These are phyloP conservation scores for Fusarium nodosum DNA, from an alignment of 2,329 filamentous ascomycete genomes.

Conservation along the genomic window DNA sequence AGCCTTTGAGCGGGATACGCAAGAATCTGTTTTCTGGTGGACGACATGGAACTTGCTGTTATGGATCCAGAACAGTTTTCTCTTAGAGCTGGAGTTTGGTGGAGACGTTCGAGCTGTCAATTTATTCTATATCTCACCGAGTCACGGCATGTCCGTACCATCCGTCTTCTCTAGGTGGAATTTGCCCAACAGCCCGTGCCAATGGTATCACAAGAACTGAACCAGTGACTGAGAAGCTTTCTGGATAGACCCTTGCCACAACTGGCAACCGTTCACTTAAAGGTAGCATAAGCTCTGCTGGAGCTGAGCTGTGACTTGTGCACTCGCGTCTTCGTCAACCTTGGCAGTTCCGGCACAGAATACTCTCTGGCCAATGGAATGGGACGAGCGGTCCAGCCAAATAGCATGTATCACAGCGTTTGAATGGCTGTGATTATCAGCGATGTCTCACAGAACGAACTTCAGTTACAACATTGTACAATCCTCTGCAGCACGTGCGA, in stretches of 20 bases:
- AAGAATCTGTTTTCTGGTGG: background rate
- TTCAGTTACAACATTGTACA: conserved; percentile 33
- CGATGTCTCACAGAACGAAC: conserved; percentile 37
- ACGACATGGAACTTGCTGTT: background rate
- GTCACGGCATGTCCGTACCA: conserved; percentile 17
- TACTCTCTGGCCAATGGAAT: conserved; percentile 7
- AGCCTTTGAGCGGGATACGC: background rate
- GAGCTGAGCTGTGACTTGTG: conserved; percentile 1
- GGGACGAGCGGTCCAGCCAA: conserved; percentile 1
- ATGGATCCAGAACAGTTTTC: background rate
- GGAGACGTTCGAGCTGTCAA: conserved; percentile 12
- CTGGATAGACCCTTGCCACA: background rate
- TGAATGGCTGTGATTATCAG: conserved; percentile 24
- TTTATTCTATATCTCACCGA: conserved; percentile 7
- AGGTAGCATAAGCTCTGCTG: background rate
- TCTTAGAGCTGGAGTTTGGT: conserved; percentile 9
- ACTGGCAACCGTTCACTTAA: background rate
- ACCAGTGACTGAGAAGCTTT: conserved; percentile 1
- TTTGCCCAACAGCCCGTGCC: background rate
- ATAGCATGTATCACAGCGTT: conserved; percentile 39
- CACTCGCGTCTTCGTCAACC: background rate
- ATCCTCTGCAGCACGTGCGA: conserved; percentile 35
- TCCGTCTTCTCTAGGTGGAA: conserved; percentile 12
- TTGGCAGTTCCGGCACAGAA: conserved; percentile 11
- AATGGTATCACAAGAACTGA: conserved; percentile 10